Conservation (phyloP, 805 yeast species). For the Starmerella tilneyi region DNA sequence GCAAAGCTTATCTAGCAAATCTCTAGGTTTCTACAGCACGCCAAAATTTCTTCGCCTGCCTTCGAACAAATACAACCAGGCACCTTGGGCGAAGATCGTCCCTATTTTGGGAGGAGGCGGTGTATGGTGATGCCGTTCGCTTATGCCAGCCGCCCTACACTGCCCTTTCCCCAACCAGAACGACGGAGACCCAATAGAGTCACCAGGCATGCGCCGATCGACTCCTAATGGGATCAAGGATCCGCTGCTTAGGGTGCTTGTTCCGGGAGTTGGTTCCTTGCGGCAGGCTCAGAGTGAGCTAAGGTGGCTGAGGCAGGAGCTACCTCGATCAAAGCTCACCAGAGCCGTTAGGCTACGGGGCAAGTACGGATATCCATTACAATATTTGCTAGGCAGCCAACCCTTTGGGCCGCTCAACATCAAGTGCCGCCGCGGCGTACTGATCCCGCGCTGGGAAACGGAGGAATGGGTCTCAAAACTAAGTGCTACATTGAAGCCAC, state of each 20-base stretch:
- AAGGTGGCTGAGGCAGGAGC: conserved; percentile 52
- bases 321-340: conserved; percentile 40
- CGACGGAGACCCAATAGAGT: too few relatives aligned
- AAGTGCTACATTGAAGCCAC: conserved; percentile 17
- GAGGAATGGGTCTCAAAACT: conserved; percentile 71
- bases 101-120: too few relatives aligned
- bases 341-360: conserved; percentile 47
- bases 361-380: conserved; percentile 53
- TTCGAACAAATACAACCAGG: too few relatives aligned
- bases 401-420: conserved; percentile 71
- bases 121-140: too few relatives aligned
- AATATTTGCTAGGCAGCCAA: conserved; percentile 73
- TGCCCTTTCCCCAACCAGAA: too few relatives aligned
- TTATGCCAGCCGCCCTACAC: too few relatives aligned
- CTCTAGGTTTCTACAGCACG: too few relatives aligned
- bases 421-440: conserved; percentile 49
- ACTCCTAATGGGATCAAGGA: conserved; percentile 1
- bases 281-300: conserved; percentile 27
- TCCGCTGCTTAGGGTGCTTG: conserved; percentile 7
- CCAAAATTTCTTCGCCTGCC: too few relatives aligned
- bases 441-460: conserved; percentile 92
- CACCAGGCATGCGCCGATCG: conserved; percentile 8
- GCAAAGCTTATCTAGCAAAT: too few relatives aligned
- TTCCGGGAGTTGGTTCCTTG: conserved; percentile 13
- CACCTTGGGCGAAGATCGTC: too few relatives aligned